A percentile compares a stretch with the other conserved stretches of the same genome.
Conservation (phyloP, 371 early-diverging fungal genomes). For the Mucor sp. region DNA sequence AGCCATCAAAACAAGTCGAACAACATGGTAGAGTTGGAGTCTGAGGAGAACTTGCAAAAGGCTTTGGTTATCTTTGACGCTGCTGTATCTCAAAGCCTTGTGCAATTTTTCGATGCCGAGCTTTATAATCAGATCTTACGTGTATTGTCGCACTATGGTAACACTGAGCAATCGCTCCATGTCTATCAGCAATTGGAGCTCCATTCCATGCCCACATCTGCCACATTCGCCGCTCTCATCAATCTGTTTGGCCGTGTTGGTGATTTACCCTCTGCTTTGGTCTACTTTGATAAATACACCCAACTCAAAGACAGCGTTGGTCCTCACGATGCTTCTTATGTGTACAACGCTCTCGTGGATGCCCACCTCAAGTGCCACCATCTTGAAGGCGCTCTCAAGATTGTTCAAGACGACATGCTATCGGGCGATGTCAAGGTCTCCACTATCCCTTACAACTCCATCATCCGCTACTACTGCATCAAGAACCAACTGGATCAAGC, state of each 20-base stretch:
- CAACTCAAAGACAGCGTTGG: slow-evolving; percentile 23
- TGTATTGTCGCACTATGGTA: slow-evolving; percentile 52
- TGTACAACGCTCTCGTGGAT: slow-evolving; percentile 54
- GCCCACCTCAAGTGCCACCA: slow-evolving; percentile 47
- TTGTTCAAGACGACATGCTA: slow-evolving; percentile 45
- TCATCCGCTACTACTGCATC: slow-evolving; percentile 50
- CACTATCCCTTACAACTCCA: slow-evolving; percentile 49
- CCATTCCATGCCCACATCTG: slow-evolving; percentile 33
- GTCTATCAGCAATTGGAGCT: slow-evolving; percentile 37
- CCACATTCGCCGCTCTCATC: slow-evolving; percentile 55
- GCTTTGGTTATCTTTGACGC: slow-evolving; percentile 43
- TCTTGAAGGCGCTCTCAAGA: slow-evolving; percentile 39
- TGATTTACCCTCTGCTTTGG: slow-evolving; percentile 37
- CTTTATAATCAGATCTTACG: slow-evolving; percentile 51
- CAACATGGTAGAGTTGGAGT: slow-evolving; percentile 34
- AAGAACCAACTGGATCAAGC: slow-evolving; percentile 33
- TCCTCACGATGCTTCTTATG: slow-evolving; percentile 46
- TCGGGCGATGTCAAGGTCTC: slow-evolving; percentile 35
- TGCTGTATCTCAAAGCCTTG: slow-evolving; percentile 21
- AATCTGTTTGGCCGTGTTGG: slow-evolving; percentile 53
- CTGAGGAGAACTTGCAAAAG: slow-evolving; percentile 38
- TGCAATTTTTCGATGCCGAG: slow-evolving; percentile 43
- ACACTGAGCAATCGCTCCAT: slow-evolving; percentile 34
- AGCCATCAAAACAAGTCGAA: slow-evolving; percentile 14
- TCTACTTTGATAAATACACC: slow-evolving; percentile 39